Evolutionary conservation across 306 rosid species (phyloP).

Genomic region (Cucurbita moschata): DNA sequence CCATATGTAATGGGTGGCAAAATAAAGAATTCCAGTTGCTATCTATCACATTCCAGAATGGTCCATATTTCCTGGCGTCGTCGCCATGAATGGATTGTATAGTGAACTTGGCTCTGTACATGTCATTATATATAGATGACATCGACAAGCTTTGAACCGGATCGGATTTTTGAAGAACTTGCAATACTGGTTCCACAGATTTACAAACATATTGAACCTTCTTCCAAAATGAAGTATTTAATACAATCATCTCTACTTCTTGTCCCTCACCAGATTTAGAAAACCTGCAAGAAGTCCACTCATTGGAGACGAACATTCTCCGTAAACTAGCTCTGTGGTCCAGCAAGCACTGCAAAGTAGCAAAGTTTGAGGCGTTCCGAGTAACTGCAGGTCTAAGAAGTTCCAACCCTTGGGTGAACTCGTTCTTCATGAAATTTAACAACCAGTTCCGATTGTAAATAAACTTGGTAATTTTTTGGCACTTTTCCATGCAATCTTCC

Average conservation of each 20-base stretch:
- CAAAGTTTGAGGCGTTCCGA: constrained; percentile 59
- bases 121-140: constrained; percentile 61
- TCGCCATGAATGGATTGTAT: constrained; percentile 59
- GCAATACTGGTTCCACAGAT: constrained; percentile 73
- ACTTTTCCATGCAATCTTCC: constrained; percentile 77
- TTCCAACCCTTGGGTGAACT: constrained; percentile 65
- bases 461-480: constrained; percentile 60
- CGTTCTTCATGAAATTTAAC: constrained; percentile 71
- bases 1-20: constrained; percentile 75
- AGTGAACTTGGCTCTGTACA: constrained; percentile 70
- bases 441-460: constrained; percentile 77
- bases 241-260: constrained; percentile 65
- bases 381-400: constrained; percentile 56
- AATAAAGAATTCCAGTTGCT: constrained; percentile 59
- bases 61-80: constrained; percentile 60
- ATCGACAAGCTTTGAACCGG: constrained; percentile 55
- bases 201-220: constrained; percentile 51
- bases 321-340: constrained; percentile 61
- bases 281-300: constrained; percentile 66
- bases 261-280: constrained; percentile 57
- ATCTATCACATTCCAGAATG: constrained; percentile 81
- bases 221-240: constrained; percentile 72
- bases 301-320: constrained; percentile 66
- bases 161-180: constrained; percentile 58
- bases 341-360: constrained; percentile 61